A percentile compares a stretch with the other conserved stretches of the same genome.
These are phyloP conservation scores for Wallacemonas sp. DNA, from an alignment of 208 protist species.

Conservation along the genomic window DNA sequence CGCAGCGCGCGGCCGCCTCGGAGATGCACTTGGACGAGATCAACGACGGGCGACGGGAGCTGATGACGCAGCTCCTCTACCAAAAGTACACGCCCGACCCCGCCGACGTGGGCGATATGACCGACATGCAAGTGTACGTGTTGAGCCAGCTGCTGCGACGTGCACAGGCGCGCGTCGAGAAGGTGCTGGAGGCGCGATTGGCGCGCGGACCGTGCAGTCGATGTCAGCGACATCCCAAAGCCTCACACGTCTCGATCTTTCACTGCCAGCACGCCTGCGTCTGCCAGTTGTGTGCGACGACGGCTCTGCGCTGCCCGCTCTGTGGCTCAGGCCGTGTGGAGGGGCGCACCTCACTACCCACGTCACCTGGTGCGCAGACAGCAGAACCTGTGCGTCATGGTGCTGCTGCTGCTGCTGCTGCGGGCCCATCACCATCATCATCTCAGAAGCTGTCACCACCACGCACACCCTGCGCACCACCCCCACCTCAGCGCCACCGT, in stretches of 20 bases:
- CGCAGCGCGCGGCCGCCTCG: neutral
- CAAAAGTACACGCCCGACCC: constrained; percentile 65
- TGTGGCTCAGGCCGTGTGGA: constrained; percentile 34
- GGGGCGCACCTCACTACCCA: too few species aligned
- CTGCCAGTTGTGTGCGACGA: constrained; percentile 30
- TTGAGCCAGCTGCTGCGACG: constrained; percentile 39
- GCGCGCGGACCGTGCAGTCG: constrained; percentile 43
- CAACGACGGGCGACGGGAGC: constrained; percentile 42
- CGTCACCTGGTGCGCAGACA: too few species aligned
- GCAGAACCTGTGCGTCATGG: too few species aligned
- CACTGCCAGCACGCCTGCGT: constrained; percentile 44
- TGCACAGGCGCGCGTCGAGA: constrained; percentile 31
- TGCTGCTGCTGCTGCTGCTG: too few species aligned
- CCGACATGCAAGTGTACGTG: constrained; percentile 71
- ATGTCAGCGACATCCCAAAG: constrained; percentile 23
- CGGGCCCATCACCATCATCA: too few species aligned
- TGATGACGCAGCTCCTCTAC: constrained; percentile 47
- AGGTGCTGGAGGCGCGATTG: constrained; percentile 44
- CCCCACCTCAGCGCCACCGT: too few species aligned
- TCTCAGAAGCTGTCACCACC: too few species aligned
- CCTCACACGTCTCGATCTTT: constrained; percentile 23
- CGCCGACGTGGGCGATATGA: constrained; percentile 66
- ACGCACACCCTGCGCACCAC: too few species aligned
- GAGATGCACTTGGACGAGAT: constrained; percentile 35
- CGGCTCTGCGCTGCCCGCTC: constrained; percentile 43